Evolutionary conservation across 208 protist genomes (phyloP).

Genomic region (Perkinsela sp.): DNA sequence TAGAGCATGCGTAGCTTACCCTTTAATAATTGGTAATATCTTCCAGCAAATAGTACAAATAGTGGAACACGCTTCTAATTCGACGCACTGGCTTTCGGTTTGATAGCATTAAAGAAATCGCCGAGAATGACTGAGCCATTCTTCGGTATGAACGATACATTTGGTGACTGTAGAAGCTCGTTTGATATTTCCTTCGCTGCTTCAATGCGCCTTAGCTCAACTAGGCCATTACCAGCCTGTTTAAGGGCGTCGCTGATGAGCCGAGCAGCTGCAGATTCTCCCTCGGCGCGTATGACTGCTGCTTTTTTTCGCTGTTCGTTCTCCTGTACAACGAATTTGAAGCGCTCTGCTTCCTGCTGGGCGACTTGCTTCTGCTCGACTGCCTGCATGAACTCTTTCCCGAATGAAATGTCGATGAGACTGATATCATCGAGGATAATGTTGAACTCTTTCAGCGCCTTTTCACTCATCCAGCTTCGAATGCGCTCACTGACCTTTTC

Average conservation of each 20-base stretch:
- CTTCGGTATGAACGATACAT: constrained; percentile 46
- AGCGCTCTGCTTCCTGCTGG: constrained; percentile 82
- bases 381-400: constrained; percentile 73
- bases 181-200: constrained; percentile 77
- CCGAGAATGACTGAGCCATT: neutral
- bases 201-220: constrained; percentile 82
- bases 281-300: constrained; percentile 70
- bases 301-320: constrained; percentile 73
- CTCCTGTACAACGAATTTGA: constrained; percentile 75
- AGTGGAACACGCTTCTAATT: no score
- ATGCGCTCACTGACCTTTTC: constrained; percentile 70
- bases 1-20: no score
- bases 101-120: neutral
- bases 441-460: constrained; percentile 76
- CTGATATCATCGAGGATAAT: constrained; percentile 86
- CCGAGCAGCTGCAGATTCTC: constrained; percentile 66
- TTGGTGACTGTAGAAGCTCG: constrained; percentile 30
- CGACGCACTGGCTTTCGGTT: no score
- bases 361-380: constrained; percentile 89
- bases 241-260: constrained; percentile 64
- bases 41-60: no score
- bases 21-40: no score
- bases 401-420: constrained; percentile 82
- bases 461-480: constrained; percentile 66
- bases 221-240: constrained; percentile 29